Conservation (phyloP, 805 yeast species). For the Kodamaea sagamina region DNA sequence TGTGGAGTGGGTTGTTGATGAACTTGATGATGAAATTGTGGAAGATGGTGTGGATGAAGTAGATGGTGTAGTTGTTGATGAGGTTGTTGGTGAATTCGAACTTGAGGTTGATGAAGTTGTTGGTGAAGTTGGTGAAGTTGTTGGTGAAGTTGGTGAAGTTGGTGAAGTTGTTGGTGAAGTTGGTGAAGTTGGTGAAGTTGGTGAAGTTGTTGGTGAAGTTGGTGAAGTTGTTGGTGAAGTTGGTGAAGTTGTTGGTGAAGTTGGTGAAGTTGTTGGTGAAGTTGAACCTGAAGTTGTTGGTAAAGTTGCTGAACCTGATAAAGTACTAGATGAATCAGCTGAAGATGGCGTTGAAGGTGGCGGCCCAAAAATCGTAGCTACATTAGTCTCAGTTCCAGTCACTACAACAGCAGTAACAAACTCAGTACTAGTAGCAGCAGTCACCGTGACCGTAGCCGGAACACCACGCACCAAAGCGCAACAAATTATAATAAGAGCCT, state of each 20-base stretch:
- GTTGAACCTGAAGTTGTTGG: too few relatives aligned
- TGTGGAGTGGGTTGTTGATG: too few relatives aligned
- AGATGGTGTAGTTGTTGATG: not conserved
- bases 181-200: not conserved
- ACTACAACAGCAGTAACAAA: not conserved
- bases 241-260: constrained; percentile 12
- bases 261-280: not conserved
- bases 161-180: not conserved
- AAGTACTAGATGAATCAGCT: too few relatives aligned
- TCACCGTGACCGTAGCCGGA: not conserved
- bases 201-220: not conserved
- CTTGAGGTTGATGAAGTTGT: constrained; percentile 9
- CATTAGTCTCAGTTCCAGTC: not conserved
- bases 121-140: constrained; percentile 15
- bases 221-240: not conserved
- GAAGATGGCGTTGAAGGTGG: not conserved
- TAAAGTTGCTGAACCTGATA: not conserved
- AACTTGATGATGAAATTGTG: too few relatives aligned
- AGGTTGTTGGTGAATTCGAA: not conserved
- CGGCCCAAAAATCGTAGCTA: not conserved
- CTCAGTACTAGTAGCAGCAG: not conserved
- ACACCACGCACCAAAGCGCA: constrained; percentile 3
- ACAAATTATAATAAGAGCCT: not conserved
- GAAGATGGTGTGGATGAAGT: not conserved
- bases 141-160: constrained; percentile 16